A percentile compares a stretch with the other conserved stretches of the same genome.
Evolutionary conservation across 2,329 filamentous ascomycete species (phyloP).

Genomic region (Aspergillus sp.): DNA sequence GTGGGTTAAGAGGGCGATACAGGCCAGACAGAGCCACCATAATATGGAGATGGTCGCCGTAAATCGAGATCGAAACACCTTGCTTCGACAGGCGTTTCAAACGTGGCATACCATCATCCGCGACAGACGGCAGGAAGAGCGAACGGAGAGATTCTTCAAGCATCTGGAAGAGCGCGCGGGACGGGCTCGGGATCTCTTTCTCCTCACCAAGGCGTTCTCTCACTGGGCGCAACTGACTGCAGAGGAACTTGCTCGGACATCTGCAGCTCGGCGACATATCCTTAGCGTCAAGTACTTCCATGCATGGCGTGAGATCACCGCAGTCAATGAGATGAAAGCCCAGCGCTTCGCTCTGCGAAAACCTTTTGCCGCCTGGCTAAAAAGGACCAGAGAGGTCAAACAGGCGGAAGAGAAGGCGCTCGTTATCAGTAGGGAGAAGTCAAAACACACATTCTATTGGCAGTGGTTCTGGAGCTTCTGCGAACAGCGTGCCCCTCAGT

Average conservation of each 20-base stretch:
- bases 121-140: conserved; percentile 43
- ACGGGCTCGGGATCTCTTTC: conserved; percentile 65
- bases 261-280: conserved; percentile 69
- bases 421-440: conserved; percentile 30
- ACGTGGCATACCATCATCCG: conserved; percentile 49
- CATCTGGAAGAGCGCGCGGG: conserved; percentile 61
- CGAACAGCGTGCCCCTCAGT: conserved; percentile 46
- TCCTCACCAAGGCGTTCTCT: conserved; percentile 64
- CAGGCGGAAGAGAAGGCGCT: conserved; percentile 38
- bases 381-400: conserved; percentile 40
- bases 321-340: conserved; percentile 58
- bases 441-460: conserved; percentile 41
- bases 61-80: conserved; percentile 51
- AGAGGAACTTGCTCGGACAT: conserved; percentile 67
- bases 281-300: conserved; percentile 69
- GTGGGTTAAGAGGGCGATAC: conserved; percentile 51
- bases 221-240: conserved; percentile 69
- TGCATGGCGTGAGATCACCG: conserved; percentile 67
- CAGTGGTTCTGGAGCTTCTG: conserved; percentile 50
- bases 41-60: conserved; percentile 49
- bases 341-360: conserved; percentile 55
- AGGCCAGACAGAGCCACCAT: conserved; percentile 38
- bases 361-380: conserved; percentile 57
- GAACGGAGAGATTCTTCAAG: conserved; percentile 56
- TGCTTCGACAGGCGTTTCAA: conserved; percentile 57